Base-by-base conservation (phyloP, 495 filamentous ascomycete species). In the Hypoxylon lienhwacheense region DNA sequence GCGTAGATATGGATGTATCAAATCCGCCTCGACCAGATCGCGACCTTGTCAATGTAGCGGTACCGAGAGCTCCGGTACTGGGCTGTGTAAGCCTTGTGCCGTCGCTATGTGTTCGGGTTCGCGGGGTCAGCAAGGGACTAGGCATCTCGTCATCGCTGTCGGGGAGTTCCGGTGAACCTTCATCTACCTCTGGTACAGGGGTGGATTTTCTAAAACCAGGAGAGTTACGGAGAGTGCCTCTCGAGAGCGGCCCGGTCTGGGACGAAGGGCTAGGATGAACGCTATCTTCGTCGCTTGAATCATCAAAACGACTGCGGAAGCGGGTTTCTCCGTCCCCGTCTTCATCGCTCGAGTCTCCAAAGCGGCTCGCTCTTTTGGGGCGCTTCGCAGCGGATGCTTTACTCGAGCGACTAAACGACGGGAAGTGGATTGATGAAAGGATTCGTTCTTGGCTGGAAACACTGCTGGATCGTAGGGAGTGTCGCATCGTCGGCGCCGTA, bases 231-330 rank as follows among this genome's bases (percentile, higher is more conserved):
- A 61, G 52, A 35, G 62, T 53, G 12, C 44, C 55, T 25, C 33
- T 65, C 7, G 45, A 54, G 14, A 52, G 45, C 17, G 47, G 47
- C n/a, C 49, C 24, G 1, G 34, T n/a, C 14, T 53, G 47, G 10
- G 43, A 55, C 16, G 55, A 47, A 14, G 59, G 44, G 12, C 14
- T 49, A 21, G 68, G 66, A 17, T 50, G 45, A 12, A 53, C 44
- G 21, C 51, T 77, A 14, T 87, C 85, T 29, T 88, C 86, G 56
- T 91, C 88, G 62, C 88, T 91, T 1, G 88, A 91, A 52, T 91
- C 86, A n/a, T 81, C 84, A 61, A 90, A 90, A 2, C 89, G 84
- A 63, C 87, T 91, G 26, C 71, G 75, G 62, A 86, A 88, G 1
- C 71, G 59, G 12, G 68, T 37, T 10, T 47, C 58, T n/a, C 15